Conservation (phyloP, 805 yeast species). For the Candida golubevii region DNA sequence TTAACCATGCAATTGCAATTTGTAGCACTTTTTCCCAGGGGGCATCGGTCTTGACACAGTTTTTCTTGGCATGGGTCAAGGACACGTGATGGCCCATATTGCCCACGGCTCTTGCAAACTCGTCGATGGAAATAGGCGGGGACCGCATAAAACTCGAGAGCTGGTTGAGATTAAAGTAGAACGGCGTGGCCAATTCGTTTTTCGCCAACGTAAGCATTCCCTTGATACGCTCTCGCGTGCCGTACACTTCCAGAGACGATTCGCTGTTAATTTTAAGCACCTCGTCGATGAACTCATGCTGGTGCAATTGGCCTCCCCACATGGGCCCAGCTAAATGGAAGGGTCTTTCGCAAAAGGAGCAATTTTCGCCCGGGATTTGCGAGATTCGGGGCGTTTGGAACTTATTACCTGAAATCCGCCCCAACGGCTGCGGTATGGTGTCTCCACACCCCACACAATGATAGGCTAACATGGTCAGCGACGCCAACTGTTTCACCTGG, state of each 20-base stretch:
- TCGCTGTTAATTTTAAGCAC: constrained; percentile 52
- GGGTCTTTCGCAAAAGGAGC: constrained; percentile 65
- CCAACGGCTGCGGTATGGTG: constrained; percentile 66
- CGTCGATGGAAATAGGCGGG: constrained; percentile 76
- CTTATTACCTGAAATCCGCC: constrained; percentile 50
- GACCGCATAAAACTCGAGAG: constrained; percentile 72
- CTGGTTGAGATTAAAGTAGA: constrained; percentile 78
- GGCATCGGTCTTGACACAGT: constrained; percentile 86
- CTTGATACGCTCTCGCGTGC: constrained; percentile 76
- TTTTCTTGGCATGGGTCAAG: constrained; percentile 83
- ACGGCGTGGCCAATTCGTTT: constrained; percentile 63
- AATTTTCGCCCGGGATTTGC: constrained; percentile 57
- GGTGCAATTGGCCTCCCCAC: constrained; percentile 86
- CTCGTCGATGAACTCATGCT: constrained; percentile 58
- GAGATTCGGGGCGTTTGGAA: constrained; percentile 53
- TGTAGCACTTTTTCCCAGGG: constrained; percentile 78
- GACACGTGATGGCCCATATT: constrained; percentile 80
- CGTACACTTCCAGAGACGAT: constrained; percentile 56
- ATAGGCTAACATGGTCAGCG: constrained; percentile 72
- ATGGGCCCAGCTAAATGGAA: constrained; percentile 91
- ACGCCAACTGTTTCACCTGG: constrained; percentile 73
- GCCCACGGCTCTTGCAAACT: constrained; percentile 73
- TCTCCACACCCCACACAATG: constrained; percentile 88
- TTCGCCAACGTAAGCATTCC: constrained; percentile 89
- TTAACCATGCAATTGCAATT: constrained; percentile 59